Conservation (phyloP, 2,329 filamentous ascomycete genomes). For the Aotearoamyces nothofagi region DNA sequence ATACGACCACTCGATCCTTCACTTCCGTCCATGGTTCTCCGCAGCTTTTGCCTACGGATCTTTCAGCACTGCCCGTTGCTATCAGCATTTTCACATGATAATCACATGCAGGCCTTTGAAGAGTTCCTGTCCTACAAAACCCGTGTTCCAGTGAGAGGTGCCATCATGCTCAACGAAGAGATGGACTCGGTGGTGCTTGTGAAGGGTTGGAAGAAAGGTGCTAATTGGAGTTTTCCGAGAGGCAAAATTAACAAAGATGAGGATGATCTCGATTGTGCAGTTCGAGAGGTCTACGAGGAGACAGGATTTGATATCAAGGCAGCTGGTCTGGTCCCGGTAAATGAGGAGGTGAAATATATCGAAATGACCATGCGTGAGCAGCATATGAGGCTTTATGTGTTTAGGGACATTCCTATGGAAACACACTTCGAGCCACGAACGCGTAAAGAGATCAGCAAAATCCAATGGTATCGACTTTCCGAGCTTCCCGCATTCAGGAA, state of each 20-base stretch:
- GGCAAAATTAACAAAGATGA: conserved; percentile 99
- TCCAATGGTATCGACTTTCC: conserved; percentile 83
- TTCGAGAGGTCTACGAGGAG: conserved; percentile 91
- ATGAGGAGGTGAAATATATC: conserved; percentile 65
- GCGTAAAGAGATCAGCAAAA: conserved; percentile 94
- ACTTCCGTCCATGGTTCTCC: conserved; percentile 72
- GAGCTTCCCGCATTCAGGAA: conserved; percentile 73
- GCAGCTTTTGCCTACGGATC: conserved; percentile 75
- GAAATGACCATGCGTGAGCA: conserved; percentile 85
- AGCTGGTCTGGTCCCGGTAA: conserved; percentile 60
- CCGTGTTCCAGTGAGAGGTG: conserved; percentile 81
- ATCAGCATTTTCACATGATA: conserved; percentile 61
- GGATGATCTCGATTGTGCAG: conserved; percentile 80
- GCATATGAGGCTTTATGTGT: conserved; percentile 84
- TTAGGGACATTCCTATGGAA: conserved; percentile 75
- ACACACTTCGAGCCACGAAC: conserved; percentile 81
- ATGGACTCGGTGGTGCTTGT: conserved; percentile 93
- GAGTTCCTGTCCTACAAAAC: conserved; percentile 93
- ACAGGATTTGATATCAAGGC: conserved; percentile 73
- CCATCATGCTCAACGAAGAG: conserved; percentile 80
- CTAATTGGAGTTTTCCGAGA: conserved; percentile 90
- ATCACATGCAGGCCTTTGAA: conserved; percentile 72
- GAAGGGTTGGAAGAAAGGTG: conserved; percentile 94
- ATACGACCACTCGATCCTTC: conserved; percentile 77
- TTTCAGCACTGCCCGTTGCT: conserved; percentile 90